Conservation (phyloP, 1,284 basidiomycete species). For the Macrocybe sp. region DNA sequence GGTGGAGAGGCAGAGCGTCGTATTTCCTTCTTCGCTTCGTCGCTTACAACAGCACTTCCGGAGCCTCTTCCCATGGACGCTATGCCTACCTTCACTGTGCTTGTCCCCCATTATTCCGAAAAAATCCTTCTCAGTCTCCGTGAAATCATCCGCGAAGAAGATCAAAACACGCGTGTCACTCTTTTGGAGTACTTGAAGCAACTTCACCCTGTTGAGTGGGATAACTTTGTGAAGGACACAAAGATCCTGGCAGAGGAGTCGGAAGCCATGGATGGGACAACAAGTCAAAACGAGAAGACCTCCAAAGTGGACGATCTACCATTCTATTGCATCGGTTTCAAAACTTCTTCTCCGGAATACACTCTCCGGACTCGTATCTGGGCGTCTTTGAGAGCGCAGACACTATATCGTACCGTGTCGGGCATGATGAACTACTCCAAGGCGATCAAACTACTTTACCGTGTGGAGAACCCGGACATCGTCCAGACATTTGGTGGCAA, state of each 20-base stretch:
- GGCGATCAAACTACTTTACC: slow-evolving; percentile 98
- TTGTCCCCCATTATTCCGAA: slow-evolving; percentile 96
- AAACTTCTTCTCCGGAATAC: slow-evolving; percentile 97
- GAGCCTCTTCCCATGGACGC: slow-evolving; percentile 92
- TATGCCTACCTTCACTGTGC: slow-evolving; percentile 97
- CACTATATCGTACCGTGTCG: slow-evolving; percentile 99
- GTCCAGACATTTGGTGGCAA: slow-evolving; percentile 96
- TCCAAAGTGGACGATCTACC: slow-evolving; percentile 90
- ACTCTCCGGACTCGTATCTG: slow-evolving; percentile 99
- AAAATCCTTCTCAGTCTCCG: slow-evolving; percentile 92
- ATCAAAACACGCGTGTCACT: slow-evolving; percentile 93
- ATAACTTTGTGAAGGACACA: slow-evolving; percentile 99
- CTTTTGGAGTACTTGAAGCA: slow-evolving; percentile 97
- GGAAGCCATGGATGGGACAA: slow-evolving; percentile 52
- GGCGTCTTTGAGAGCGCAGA: slow-evolving; percentile 98
- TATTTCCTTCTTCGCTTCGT: slow-evolving; percentile 96
- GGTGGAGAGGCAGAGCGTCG: slow-evolving; percentile 95
- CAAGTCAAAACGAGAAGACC: slow-evolving; percentile 68
- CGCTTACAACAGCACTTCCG: slow-evolving; percentile 88
- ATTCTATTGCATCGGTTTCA: slow-evolving; percentile 99
- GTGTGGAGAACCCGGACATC: slow-evolving; percentile 99
- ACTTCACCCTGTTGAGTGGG: slow-evolving; percentile 99
- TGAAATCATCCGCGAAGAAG: slow-evolving; percentile 96
- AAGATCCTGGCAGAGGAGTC: slow-evolving; percentile 98
- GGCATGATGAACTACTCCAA: slow-evolving; percentile 99